A percentile compares a stretch with the other conserved stretches of the same genome.
phyloP scores from a whole-genome alignment of 768 basidiomycete species.

The Psilocybe cubensis region DNA sequence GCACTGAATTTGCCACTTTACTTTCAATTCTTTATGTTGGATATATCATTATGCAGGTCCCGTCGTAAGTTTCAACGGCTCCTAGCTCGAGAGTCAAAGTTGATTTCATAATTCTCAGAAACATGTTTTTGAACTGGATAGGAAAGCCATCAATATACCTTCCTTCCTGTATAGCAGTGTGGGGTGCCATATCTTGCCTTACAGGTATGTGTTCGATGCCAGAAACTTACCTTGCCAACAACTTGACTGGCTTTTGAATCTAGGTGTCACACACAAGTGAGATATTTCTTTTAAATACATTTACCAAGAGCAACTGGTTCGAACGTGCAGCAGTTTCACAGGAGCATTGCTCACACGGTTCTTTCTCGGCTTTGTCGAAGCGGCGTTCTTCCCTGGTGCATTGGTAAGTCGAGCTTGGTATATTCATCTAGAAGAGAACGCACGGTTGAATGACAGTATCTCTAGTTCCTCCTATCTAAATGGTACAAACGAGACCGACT shows the following conservation, averaged over 20 bases:
- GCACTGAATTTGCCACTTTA: slow-evolving; percentile 66
- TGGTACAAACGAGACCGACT: too few relatives aligned
- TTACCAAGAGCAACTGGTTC: slow-evolving; percentile 1
- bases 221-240: not conserved
- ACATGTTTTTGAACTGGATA: slow-evolving; percentile 73
- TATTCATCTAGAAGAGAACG: not conserved
- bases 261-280: slow-evolving; percentile 45
- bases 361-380: slow-evolving; percentile 71
- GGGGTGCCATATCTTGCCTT: slow-evolving; percentile 64
- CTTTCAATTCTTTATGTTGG: slow-evolving; percentile 71
- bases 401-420: slow-evolving; percentile 29
- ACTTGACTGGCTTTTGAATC: slow-evolving; percentile 12
- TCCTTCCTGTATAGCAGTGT: slow-evolving; percentile 69
- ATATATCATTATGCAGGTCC: slow-evolving; percentile 81
- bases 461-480: slow-evolving; percentile 62
- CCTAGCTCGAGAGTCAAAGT: not conserved
- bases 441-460: not conserved
- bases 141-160: slow-evolving; percentile 72
- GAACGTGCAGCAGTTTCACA: slow-evolving; percentile 51
- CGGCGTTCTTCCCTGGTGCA: slow-evolving; percentile 72
- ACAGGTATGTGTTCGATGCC: slow-evolving; percentile 39
- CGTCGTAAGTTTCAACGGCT: slow-evolving; percentile 51
- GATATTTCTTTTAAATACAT: not conserved
- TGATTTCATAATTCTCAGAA: slow-evolving; percentile 40
- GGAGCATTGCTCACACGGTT: slow-evolving; percentile 76